Base-by-base conservation (phyloP, 2,329 filamentous ascomycete genomes). In the Xylaria sp. region DNA sequence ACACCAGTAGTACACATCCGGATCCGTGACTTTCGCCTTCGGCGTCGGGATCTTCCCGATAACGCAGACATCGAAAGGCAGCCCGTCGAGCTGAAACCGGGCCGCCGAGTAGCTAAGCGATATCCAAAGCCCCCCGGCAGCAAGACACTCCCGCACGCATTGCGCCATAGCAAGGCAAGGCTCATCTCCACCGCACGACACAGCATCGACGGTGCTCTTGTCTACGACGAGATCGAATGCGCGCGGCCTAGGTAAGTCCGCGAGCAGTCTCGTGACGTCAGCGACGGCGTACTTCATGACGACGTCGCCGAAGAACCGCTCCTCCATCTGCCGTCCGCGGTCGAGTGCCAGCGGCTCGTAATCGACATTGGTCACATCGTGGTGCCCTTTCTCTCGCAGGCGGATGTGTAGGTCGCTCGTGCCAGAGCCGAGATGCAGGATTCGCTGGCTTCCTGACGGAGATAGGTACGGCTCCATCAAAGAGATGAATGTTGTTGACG, bases 371-470 rank as follows among this genome's bases (percentile, higher is more conserved):
- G 81, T 82, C 20, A 86, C 76, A 69, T 82, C 70, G 2, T 59
- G n/a, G 67, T 82, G 82, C 1, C 82, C 83, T 9, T 73, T 73
- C 4, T 67, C 66, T 5, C 84, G 82, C n/a, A 85, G 75, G 66
- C 81, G 79, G 68, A 80, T 83, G 27, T 85, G 83, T 33, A 86
- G 72, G 67, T 84, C 82, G 73, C 83, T 85, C 6, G 83, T 86
- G 13, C 84, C 84, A 50, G 77, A 81, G 61, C 84, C 84, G 1
- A 86, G 69, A 49, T 86, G 81, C 5, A 85, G 77, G 67, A 85
- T 80, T 17, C 58, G 63, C 15, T 57, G 58, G 1, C 13, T 70
- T 11, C 65, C 50, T 15, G 81, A 71, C 0, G 38, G 61, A 7
- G 67, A 60, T 3, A 85, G 77, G 39, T 79, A 68, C 0, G 82